Percentiles rank a stretch among this genome's conserved stretches.
Conservation (phyloP, 768 basidiomycete genomes). For the Kwoniella heveanensis region DNA sequence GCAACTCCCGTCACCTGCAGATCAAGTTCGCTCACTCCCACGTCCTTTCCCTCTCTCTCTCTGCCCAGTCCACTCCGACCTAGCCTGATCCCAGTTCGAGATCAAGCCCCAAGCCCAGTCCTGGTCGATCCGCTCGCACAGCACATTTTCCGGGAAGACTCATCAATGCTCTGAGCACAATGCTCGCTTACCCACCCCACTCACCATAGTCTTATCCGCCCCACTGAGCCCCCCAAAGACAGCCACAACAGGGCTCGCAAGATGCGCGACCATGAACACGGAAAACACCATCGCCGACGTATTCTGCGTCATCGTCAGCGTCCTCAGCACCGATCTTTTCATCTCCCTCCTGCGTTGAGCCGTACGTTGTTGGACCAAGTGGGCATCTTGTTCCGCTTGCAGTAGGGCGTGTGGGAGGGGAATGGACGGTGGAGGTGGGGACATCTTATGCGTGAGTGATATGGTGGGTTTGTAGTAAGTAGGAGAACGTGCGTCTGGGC, state of each 20-base stretch:
- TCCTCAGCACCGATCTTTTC: constrained; percentile 45
- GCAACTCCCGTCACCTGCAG: no score
- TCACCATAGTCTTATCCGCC: constrained; percentile 75
- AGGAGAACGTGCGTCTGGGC: no score
- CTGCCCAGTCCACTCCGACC: no score
- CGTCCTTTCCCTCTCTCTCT: no score
- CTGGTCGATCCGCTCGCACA: no score
- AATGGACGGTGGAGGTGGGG: constrained; percentile 11
- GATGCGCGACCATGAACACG: constrained; percentile 75
- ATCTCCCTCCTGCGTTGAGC: neutral
- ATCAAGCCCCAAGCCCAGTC: no score
- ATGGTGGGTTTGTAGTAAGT: no score
- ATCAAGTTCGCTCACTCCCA: no score
- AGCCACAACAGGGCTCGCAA: constrained; percentile 72
- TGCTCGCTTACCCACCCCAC: no score
- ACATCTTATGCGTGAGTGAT: constrained; percentile 9
- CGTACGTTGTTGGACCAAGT: neutral
- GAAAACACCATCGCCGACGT: constrained; percentile 74
- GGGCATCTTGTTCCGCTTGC: constrained; percentile 1
- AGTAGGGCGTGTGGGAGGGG: constrained; percentile 12
- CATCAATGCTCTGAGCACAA: constrained; percentile 11
- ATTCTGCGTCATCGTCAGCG: constrained; percentile 67
- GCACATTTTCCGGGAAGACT: no score
- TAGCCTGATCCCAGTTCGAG: no score
- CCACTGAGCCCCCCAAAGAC: constrained; percentile 69